Evolutionary conservation across 2,329 filamentous ascomycete genomes (phyloP).

Genomic region (Emergomyces pasteurianus): DNA sequence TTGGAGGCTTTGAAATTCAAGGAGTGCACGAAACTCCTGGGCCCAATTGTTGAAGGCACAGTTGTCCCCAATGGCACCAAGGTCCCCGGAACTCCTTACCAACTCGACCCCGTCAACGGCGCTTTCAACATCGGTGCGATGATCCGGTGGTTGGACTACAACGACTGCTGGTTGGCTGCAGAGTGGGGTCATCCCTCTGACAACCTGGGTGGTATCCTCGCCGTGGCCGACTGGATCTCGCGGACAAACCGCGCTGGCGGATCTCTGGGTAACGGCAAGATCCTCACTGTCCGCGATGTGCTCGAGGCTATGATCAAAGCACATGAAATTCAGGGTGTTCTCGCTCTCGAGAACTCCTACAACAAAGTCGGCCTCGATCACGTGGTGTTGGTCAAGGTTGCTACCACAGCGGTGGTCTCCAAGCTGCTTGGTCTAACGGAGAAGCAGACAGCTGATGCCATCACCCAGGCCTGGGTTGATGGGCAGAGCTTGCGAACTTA

Average conservation of each 20-base stretch:
- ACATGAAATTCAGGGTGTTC: constrained; percentile 95
- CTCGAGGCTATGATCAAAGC: constrained; percentile 98
- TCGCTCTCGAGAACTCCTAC: constrained; percentile 95
- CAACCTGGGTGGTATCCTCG: constrained; percentile 93
- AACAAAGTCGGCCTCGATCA: constrained; percentile 98
- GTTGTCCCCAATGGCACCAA: constrained; percentile 82
- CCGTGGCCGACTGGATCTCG: constrained; percentile 94
- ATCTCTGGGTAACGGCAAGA: constrained; percentile 57
- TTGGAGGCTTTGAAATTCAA: constrained; percentile 91
- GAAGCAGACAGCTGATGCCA: constrained; percentile 84
- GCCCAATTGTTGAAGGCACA: constrained; percentile 82
- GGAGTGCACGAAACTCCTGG: constrained; percentile 89
- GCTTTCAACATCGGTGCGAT: constrained; percentile 99
- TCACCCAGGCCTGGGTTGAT: constrained; percentile 96
- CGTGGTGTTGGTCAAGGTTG: constrained; percentile 95
- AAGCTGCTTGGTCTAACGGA: constrained; percentile 87
- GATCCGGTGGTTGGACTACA: constrained; percentile 99
- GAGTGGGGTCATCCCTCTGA: constrained; percentile 99
- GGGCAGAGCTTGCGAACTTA: constrained; percentile 94
- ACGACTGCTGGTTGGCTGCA: constrained; percentile 97
- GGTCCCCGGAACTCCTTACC: constrained; percentile 83
- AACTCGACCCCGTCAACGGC: constrained; percentile 87
- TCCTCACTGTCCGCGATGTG: constrained; percentile 79
- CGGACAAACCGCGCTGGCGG: constrained; percentile 84
- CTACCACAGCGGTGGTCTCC: constrained; percentile 83